phyloP scores from a whole-genome alignment of 129 eudicot genomes.

The Smallanthus sonchifolius region DNA sequence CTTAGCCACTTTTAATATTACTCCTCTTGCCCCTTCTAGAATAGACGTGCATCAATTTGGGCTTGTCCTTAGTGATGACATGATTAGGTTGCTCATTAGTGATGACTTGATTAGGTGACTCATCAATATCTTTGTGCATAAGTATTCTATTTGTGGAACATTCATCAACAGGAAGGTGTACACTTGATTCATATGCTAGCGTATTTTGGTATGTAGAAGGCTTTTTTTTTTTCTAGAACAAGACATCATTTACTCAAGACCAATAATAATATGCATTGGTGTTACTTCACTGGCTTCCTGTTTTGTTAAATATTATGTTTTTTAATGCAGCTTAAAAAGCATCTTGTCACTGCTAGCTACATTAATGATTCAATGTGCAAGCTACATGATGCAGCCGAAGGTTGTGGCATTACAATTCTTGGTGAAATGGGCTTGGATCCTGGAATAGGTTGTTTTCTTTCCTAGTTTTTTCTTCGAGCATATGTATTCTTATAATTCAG shows the following conservation, averaged over 20 bases:
- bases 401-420: slow-evolving; percentile 73
- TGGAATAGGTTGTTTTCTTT: slow-evolving; percentile 69
- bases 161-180: slow-evolving; percentile 11
- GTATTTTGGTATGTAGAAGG: background rate
- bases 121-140: background rate
- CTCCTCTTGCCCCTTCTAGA: too few species aligned
- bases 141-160: background rate
- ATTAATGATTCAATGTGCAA: slow-evolving; percentile 72
- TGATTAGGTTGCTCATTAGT: too few species aligned
- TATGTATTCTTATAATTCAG: slow-evolving; percentile 1
- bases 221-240: background rate
- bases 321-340: slow-evolving; percentile 70
- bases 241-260: background rate
- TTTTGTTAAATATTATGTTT: slow-evolving; percentile 6
- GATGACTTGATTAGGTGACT: too few species aligned
- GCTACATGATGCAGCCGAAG: slow-evolving; percentile 75
- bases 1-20: too few species aligned
- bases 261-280: background rate
- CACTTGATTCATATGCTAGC: background rate
- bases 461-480: background rate
- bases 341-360: slow-evolving; percentile 96
- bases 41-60: too few species aligned
- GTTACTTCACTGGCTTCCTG: background rate
- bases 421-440: slow-evolving; percentile 99
- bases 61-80: too few species aligned